A percentile compares a stretch with the other conserved stretches of the same genome.
These are phyloP conservation scores for Sclerotinia trifoliorum DNA, from an alignment of 2,329 filamentous ascomycete genomes.

Conservation along the genomic window DNA sequence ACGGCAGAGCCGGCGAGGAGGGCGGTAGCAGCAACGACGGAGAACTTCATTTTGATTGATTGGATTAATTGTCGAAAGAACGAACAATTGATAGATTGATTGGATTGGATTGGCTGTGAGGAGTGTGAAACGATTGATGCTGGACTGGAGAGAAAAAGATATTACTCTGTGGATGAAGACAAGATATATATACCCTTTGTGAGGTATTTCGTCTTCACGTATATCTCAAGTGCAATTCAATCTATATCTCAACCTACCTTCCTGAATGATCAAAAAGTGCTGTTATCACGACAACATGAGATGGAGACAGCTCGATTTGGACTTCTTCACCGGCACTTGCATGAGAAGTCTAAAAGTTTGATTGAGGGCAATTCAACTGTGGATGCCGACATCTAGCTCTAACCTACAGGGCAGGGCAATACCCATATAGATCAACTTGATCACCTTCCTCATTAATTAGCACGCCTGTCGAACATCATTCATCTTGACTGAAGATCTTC, in stretches of 20 bases:
- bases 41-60: conserved; percentile 50
- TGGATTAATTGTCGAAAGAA: conserved; percentile 10
- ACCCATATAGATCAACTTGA: conserved; percentile 5
- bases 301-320: conserved; percentile 11
- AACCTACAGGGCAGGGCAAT: not conserved
- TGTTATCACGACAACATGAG: conserved; percentile 5
- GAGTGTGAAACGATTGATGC: conserved; percentile 12
- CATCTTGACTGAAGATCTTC: conserved; percentile 2
- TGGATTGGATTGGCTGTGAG: conserved; percentile 16
- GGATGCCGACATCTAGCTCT: conserved; percentile 11
- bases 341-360: not conserved
- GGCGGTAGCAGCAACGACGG: conserved; percentile 40
- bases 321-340: conserved; percentile 15
- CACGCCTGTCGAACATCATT: conserved; percentile 5
- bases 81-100: conserved; percentile 12
- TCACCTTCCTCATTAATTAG: conserved; percentile 17
- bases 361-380: not conserved
- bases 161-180: not conserved
- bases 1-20: conserved; percentile 45
- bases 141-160: conserved; percentile 20
- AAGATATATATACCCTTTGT: conserved; percentile 20
- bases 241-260: conserved; percentile 17
- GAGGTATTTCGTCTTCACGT: not conserved
- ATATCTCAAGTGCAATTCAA: not conserved
- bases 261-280: conserved; percentile 12